A percentile compares a stretch with the other conserved stretches of the same genome.
Conservation (phyloP, 2,329 filamentous ascomycete species). For the Fonsecaea multimorphosa region DNA sequence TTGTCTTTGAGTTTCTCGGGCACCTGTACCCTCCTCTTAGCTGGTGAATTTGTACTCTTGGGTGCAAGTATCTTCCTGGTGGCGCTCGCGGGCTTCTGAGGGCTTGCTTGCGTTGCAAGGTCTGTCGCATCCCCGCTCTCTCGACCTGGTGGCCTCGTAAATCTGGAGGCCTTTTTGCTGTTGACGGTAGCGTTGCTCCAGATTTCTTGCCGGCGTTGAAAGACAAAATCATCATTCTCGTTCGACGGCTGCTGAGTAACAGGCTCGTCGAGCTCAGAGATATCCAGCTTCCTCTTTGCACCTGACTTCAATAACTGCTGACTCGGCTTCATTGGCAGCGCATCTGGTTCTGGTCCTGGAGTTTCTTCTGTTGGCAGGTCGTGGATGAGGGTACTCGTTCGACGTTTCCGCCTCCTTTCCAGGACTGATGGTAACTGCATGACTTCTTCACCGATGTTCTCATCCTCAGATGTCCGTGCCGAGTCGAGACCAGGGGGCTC, state of each 20-base stretch:
- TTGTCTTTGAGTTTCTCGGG: slow-evolving; percentile 30
- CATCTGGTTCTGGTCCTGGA: slow-evolving; percentile 11
- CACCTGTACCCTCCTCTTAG: slow-evolving; percentile 34
- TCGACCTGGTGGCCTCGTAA: slow-evolving; percentile 33
- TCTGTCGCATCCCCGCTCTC: slow-evolving; percentile 25
- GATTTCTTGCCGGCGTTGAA: slow-evolving; percentile 33
- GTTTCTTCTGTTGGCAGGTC: slow-evolving; percentile 47
- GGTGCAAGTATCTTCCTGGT: slow-evolving; percentile 37
- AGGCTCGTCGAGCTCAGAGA: slow-evolving; percentile 34
- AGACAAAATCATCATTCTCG: slow-evolving; percentile 37
- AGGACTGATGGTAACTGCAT: slow-evolving; percentile 53
- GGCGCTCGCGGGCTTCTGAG: slow-evolving; percentile 24
- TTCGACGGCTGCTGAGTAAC: slow-evolving; percentile 14
- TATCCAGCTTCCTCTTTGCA: slow-evolving; percentile 39
- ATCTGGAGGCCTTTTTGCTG: slow-evolving; percentile 35
- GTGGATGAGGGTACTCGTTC: slow-evolving; percentile 56
- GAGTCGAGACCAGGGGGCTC: slow-evolving; percentile 56
- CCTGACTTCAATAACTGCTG: slow-evolving; percentile 33
- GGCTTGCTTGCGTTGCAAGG: slow-evolving; percentile 18
- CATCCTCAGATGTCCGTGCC: slow-evolving; percentile 34
- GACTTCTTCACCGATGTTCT: slow-evolving; percentile 43
- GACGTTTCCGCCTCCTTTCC: slow-evolving; percentile 59
- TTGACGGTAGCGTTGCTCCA: slow-evolving; percentile 18
- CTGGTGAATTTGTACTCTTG: slow-evolving; percentile 40
- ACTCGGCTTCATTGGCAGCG: slow-evolving; percentile 1